Conservation (phyloP, 2,329 filamentous ascomycete genomes). For the Hymenoscyphus scutula region DNA sequence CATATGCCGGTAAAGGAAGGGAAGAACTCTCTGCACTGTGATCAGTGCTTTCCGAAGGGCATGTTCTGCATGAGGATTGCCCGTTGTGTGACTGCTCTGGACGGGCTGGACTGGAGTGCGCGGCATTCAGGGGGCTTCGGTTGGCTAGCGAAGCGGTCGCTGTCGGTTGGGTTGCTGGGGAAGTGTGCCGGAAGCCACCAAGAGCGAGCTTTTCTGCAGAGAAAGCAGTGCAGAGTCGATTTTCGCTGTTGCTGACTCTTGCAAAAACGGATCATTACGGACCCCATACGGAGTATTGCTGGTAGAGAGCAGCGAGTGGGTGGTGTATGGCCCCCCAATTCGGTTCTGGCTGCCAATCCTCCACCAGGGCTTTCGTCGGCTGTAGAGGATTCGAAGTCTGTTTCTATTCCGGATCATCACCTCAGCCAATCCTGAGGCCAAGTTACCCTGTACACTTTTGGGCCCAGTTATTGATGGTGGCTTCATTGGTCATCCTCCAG, state of each 20-base stretch:
- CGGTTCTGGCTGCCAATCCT: neutral
- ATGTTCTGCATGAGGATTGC: slow-evolving; percentile 28
- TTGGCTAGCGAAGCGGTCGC: slow-evolving; percentile 27
- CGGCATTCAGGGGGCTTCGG: slow-evolving; percentile 16
- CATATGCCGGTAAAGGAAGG: slow-evolving; percentile 26
- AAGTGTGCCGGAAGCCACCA: neutral
- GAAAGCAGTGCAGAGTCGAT: slow-evolving; percentile 1
- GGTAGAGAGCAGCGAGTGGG: slow-evolving; percentile 1
- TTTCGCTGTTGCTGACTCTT: neutral
- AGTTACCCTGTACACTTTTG: neutral
- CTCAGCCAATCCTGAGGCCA: neutral
- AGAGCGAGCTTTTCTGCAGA: slow-evolving; percentile 5
- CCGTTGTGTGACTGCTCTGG: slow-evolving; percentile 29
- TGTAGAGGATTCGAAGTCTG: slow-evolving; percentile 3
- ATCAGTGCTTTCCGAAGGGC: slow-evolving; percentile 26
- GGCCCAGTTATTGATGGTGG: neutral
- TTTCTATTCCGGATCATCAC: slow-evolving; percentile 3
- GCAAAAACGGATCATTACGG: neutral
- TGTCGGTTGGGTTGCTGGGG: slow-evolving; percentile 18
- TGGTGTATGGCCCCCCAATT: slow-evolving; percentile 9
- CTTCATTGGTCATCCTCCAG: neutral
- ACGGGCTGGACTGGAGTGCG: slow-evolving; percentile 13
- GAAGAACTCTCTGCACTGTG: slow-evolving; percentile 26
- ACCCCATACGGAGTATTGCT: neutral
- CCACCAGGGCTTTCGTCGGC: neutral